A percentile compares a stretch with the other conserved stretches of the same genome.
Evolutionary conservation across 257 asterid genomes (phyloP).

Genomic region (Solanum dulcamara): DNA sequence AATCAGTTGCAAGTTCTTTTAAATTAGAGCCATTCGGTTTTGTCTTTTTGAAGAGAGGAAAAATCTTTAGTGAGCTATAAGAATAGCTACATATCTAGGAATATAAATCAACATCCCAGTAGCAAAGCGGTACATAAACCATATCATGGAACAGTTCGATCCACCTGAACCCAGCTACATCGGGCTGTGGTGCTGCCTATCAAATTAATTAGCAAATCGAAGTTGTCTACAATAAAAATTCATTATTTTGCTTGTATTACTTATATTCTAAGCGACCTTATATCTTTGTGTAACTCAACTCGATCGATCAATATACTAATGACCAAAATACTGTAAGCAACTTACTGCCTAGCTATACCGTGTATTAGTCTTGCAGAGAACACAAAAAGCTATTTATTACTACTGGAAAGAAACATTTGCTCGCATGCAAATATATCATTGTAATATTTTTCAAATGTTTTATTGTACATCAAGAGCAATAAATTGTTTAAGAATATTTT

Average conservation of each 20-base stretch:
- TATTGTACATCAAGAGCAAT: neutral
- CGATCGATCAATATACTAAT: neutral
- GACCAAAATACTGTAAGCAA: neutral
- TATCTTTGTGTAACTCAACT: neutral
- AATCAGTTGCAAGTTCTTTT: neutral
- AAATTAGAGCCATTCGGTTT: neutral
- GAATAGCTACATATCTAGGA: neutral
- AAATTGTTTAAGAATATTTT: neutral
- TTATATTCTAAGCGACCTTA: neutral
- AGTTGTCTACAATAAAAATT: neutral
- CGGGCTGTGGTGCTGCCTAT: neutral
- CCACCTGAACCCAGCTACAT: neutral
- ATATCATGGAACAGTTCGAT: neutral
- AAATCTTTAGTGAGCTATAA: neutral
- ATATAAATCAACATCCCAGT: neutral
- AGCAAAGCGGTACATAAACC: no score
- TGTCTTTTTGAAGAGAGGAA: neutral
- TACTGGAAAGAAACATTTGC: neutral
- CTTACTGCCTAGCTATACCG: no score
- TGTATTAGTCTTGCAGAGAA: no score
- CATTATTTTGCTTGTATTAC: neutral
- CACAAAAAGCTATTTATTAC: neutral
- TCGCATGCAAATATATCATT: neutral
- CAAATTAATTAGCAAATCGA: neutral
- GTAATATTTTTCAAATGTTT: neutral